Evolutionary conservation across 176 grass and related monocot genomes (phyloP).

Genomic region (Carex cristatella): DNA sequence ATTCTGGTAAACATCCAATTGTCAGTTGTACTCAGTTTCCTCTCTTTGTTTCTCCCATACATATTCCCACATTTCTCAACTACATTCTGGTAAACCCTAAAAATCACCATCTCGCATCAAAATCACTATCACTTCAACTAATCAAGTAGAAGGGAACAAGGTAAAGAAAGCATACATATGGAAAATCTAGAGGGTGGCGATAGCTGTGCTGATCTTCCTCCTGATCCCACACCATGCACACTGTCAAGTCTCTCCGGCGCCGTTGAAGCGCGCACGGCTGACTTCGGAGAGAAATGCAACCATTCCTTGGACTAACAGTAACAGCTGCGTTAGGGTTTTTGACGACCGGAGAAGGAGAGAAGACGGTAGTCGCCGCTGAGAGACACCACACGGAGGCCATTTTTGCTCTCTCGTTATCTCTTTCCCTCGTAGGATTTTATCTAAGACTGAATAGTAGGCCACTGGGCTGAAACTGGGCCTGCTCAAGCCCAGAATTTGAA

Average conservation of each 20-base stretch:
- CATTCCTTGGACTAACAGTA: not conserved
- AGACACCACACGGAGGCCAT: conserved; percentile 17
- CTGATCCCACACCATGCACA: not conserved
- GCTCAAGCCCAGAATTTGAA: not conserved
- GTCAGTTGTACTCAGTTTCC: not conserved
- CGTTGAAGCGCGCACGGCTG: not conserved
- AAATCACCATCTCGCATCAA: too few relatives aligned
- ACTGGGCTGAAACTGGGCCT: not conserved
- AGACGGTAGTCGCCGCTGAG: not conserved
- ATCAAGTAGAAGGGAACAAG: not conserved
- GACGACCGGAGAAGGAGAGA: not conserved
- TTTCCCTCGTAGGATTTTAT: not conserved
- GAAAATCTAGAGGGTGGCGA: conserved; percentile 9
- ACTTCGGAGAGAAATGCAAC: not conserved
- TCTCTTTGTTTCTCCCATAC: not conserved
- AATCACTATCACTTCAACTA: too few relatives aligned
- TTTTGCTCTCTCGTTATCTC: not conserved
- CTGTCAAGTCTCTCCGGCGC: not conserved
- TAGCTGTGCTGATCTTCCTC: not conserved
- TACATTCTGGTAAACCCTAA: not conserved
- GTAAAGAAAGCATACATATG: not conserved
- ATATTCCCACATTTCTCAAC: not conserved
- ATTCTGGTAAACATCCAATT: not conserved
- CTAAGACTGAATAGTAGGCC: not conserved
- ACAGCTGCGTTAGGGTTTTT: conserved; percentile 1